Conservation (phyloP, 176 grass and related monocot species). For the Musa beccarii region DNA sequence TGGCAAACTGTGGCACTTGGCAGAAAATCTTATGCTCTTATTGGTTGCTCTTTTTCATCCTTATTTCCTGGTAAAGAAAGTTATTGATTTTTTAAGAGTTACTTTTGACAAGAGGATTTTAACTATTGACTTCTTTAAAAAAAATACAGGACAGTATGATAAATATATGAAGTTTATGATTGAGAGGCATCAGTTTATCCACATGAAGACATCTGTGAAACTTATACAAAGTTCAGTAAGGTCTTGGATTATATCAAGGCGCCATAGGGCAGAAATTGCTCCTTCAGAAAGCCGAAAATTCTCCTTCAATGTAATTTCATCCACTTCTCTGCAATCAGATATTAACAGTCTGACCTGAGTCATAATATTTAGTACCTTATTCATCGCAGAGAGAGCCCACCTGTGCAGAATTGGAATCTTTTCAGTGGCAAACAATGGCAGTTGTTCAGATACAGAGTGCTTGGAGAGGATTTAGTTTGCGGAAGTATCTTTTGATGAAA, state of each 20-base stretch:
- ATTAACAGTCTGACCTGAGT: neutral
- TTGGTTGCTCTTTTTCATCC: constrained; percentile 3
- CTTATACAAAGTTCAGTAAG: constrained; percentile 39
- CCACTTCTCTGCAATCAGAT: neutral
- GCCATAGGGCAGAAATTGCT: constrained; percentile 8
- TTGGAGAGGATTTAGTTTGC: constrained; percentile 31
- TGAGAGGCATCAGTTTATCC: constrained; percentile 48
- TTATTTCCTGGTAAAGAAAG: constrained; percentile 27
- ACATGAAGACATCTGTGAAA: constrained; percentile 35
- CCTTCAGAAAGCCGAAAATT: constrained; percentile 9
- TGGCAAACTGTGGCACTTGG: constrained; percentile 24
- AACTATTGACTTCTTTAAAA: constrained; percentile 6
- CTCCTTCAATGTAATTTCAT: constrained; percentile 2
- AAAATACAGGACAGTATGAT: constrained; percentile 22
- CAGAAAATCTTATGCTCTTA: constrained; percentile 4
- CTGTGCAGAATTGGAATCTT: constrained; percentile 3
- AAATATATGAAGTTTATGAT: constrained; percentile 35
- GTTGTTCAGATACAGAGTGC: constrained; percentile 45
- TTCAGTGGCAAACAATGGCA: constrained; percentile 26
- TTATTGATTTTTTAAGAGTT: neutral
- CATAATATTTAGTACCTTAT: constrained; percentile 4
- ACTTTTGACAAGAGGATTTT: constrained; percentile 1
- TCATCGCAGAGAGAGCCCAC: constrained; percentile 10
- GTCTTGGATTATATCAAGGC: constrained; percentile 34
- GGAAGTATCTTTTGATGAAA: constrained; percentile 14